Evolutionary conservation across 345 rosid genomes (phyloP).

Genomic region (Dimocarpus longan): DNA sequence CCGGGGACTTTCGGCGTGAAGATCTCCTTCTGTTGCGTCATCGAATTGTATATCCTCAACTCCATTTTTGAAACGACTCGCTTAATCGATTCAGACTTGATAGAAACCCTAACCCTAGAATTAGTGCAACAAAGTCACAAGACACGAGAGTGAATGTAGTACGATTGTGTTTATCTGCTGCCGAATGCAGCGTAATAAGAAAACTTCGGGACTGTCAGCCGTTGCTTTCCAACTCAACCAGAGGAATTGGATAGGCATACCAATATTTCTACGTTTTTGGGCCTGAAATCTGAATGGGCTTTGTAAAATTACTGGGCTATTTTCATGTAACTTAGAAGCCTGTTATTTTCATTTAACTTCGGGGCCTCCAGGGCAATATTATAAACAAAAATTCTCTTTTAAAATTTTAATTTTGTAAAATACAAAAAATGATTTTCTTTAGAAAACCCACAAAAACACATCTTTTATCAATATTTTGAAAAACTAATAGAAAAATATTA

Average conservation of each 20-base stretch:
- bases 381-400: no score
- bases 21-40: slow-evolving; percentile 67
- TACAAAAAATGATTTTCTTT: no score
- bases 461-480: no score
- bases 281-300: background rate
- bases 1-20: slow-evolving; percentile 55
- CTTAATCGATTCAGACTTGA: background rate
- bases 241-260: background rate
- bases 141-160: background rate
- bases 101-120: slow-evolving; percentile 4
- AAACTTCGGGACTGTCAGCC: background rate
- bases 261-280: background rate
- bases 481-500: no score
- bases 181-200: background rate
- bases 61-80: slow-evolving; percentile 4
- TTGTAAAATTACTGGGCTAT: background rate
- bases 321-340: background rate
- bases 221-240: background rate
- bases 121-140: no score
- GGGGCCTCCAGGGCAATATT: no score
- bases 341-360: no score
- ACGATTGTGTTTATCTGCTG: background rate
- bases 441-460: no score
- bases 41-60: slow-evolving; percentile 61
- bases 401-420: no score